phyloP scores from a whole-genome alignment of 1,284 basidiomycete species.

The Irpex rosettiformis region DNA sequence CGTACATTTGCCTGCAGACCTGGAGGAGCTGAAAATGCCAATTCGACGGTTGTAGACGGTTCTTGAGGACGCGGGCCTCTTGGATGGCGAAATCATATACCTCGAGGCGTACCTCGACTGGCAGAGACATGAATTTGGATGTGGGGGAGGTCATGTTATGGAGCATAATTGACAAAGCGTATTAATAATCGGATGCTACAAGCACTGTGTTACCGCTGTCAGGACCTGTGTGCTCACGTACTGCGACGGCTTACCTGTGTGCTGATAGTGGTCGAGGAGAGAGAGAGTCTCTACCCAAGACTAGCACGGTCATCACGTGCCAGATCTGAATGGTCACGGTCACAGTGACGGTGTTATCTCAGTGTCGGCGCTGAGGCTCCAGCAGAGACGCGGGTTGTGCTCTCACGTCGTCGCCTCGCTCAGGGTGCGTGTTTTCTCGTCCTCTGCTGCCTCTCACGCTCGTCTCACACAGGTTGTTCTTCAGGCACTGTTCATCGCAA shows the following conservation, averaged over 20 bases:
- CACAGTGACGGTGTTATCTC: no score
- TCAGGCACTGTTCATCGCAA: conserved; percentile 3
- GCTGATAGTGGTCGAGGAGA: neutral
- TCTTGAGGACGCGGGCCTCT: conserved; percentile 22
- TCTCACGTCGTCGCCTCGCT: conserved; percentile 22
- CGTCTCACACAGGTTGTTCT: neutral
- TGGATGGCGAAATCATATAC: conserved; percentile 32
- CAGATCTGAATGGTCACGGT: no score
- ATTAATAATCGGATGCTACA: neutral
- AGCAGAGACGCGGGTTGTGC: neutral
- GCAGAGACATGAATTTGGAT: conserved; percentile 30
- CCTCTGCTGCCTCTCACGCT: conserved; percentile 9
- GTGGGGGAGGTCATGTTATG: conserved; percentile 10
- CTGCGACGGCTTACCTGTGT: neutral
- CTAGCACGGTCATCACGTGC: neutral
- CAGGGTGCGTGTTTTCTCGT: conserved; percentile 24
- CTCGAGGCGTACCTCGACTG: conserved; percentile 34
- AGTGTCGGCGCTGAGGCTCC: no score
- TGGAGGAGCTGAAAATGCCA: conserved; percentile 32
- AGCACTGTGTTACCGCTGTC: neutral
- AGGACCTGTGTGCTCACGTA: neutral
- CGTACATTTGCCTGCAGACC: conserved; percentile 29
- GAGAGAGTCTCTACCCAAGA: neutral
- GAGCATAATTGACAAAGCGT: neutral
- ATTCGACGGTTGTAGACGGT: conserved; percentile 33